Percentiles rank a stretch among this genome's conserved stretches.
These are phyloP conservation scores for Cymbopogon flexuosus DNA, from an alignment of 202 grass and related monocot genomes.

Conservation along the genomic window DNA sequence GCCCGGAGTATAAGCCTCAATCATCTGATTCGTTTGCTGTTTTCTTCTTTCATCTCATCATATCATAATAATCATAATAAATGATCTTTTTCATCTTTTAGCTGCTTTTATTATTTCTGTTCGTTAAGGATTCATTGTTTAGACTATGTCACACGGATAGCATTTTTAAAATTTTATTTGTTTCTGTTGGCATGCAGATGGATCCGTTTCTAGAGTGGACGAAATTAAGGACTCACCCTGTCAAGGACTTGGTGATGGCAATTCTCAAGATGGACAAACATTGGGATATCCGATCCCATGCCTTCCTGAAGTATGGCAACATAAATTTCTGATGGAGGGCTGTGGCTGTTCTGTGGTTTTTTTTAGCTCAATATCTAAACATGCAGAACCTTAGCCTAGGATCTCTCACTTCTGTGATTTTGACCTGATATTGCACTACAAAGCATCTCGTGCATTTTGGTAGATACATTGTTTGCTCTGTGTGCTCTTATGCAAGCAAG, in stretches of 20 bases:
- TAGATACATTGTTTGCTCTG: neutral
- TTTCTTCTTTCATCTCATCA: neutral
- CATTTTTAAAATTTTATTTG: neutral
- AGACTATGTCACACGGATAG: neutral
- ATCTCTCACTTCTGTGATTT: too few species aligned
- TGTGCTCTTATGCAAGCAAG: neutral
- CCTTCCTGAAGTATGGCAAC: neutral
- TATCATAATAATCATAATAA: too few species aligned
- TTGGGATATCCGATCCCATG: neutral
- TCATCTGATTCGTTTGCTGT: neutral
- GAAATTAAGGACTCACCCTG: neutral
- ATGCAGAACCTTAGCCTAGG: neutral
- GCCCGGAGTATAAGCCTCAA: neutral
- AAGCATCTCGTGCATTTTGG: neutral
- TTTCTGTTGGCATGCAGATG: neutral
- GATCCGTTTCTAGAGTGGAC: neutral
- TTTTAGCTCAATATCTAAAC: neutral
- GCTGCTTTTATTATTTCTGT: too few species aligned
- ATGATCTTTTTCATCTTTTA: neutral
- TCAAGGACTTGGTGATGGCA: neutral
- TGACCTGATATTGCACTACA: too few species aligned
- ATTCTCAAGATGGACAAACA: neutral
- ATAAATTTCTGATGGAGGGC: neutral
- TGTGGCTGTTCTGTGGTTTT: neutral
- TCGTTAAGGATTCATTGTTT: neutral